Evolutionary conservation across 2,329 filamentous ascomycete species (phyloP), one percentile per base, ranked within the genome.

Genomic region (Penicillium sp.): DNA sequence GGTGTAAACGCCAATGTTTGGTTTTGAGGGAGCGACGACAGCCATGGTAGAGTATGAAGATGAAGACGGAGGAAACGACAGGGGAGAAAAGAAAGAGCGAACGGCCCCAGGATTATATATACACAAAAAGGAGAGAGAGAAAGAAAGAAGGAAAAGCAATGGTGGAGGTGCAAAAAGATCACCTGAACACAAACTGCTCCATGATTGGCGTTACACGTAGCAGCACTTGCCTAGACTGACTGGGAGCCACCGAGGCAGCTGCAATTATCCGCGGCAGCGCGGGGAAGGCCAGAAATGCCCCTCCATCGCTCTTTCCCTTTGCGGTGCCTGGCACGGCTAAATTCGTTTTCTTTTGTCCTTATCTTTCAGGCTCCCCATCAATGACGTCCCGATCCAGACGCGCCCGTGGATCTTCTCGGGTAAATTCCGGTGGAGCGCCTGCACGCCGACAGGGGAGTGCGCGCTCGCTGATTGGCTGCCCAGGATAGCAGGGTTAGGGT

Each of bases 1-100:
- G 52, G 93, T 97, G 81, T 89, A 97, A 63, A 97, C 91, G 65
- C 91, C 93, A 70, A 97, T 95, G 77, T 97, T 97, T 57, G 89
- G 78, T 81, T 95, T 94, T n/a, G 55, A 47, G 20, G 52, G 47
- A 2, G 48, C 51, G 16, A 28, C 35, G 40, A 49, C 35, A 30
- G 57, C 47, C 59, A 61, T 61, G 40, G 40, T 43, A 11, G 5
- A 43, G n/a, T 23, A 14, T 21, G 8, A 11, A 43, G 40, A 14
- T 21, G 8, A 11, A 43, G 40, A 43, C 6, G 8, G 6, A 42
- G 38, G 7, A 7, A 42, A 20, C 3, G 35, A 40, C 33, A 38
- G 33, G 16, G n/a, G 20, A 16, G 3, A 6, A n/a, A 40, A 14
- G 11, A 23, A 18, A 14, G 40, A 43, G 40, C 3, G 18, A 20